Evolutionary conservation across 1,139 yeast genomes (phyloP), one percentile per base, ranked within the genome.

Genomic region (Scheffersomyces segobiensis): DNA sequence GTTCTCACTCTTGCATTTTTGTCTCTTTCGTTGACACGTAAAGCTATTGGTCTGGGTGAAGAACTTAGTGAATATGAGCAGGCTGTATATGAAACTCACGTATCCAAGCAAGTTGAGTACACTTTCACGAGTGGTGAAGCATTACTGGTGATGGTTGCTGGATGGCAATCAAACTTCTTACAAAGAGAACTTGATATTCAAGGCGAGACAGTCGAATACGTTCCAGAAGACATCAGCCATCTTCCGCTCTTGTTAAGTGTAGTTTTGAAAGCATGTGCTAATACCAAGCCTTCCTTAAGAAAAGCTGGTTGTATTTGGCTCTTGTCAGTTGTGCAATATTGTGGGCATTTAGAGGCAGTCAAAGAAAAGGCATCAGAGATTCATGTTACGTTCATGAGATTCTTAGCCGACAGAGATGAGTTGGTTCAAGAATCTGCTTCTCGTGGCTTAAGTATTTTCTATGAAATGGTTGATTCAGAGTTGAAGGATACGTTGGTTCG

Each of bases 381-480:
- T 50, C 98, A 95, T 69, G 69, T 83, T 10, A 76, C 90, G 0
- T 93, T 95, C 65, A 84, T 89, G 91, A 80, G 82, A 60, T 90
- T 89, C 66, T 78, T 93, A 59, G 87, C 91, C 0, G 96, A 89
- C 62, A 78, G 87, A 58, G 97, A 93, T 68, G 97, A 93, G 52
- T 76, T 93, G 32, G 80, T 93, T 21, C 98, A 93, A 69, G 98
- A 95, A 62, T 84, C 96, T 17, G 98, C 98, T 0, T 88, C 97
- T 0, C 80, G 97, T 65, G 99, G 98, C 2, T 78, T 95, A 57
- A 87, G 93, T 63, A 77, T 93, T 53, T 83, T 93, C 3, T 93
- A 91, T 68, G 97, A 93, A 63, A 73, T 86, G 65, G 97, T 97
- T 14, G 87, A 87, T 65, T 63, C 73, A 7, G 89, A 86, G 17